These are phyloP conservation scores for Pichia sp. DNA, from an alignment of 1,139 yeast genomes.

Conservation along the genomic window DNA sequence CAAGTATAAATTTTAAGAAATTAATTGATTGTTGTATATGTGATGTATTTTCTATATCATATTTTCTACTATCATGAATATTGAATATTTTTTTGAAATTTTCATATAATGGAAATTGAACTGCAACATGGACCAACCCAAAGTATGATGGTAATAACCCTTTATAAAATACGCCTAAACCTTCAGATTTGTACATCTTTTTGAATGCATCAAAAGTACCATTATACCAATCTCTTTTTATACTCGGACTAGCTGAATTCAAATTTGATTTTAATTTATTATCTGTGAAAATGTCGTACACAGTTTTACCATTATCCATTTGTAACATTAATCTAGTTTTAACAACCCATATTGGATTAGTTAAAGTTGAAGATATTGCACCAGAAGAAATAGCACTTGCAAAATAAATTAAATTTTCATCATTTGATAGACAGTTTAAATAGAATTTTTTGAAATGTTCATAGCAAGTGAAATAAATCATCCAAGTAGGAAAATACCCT, in stretches of 20 bases:
- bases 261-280: no score
- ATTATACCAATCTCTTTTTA: slow-evolving; percentile 40
- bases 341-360: slow-evolving; percentile 97
- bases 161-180: slow-evolving; percentile 75
- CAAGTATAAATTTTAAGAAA: slow-evolving; percentile 49
- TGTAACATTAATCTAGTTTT: slow-evolving; percentile 92
- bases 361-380: slow-evolving; percentile 72
- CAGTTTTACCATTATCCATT: slow-evolving; percentile 43
- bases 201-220: slow-evolving; percentile 81
- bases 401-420: slow-evolving; percentile 57
- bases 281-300: slow-evolving; percentile 30
- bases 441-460: slow-evolving; percentile 62
- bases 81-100: slow-evolving; percentile 51
- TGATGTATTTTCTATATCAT: slow-evolving; percentile 15
- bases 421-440: slow-evolving; percentile 32
- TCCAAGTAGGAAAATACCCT: slow-evolving; percentile 98
- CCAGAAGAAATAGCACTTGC: slow-evolving; percentile 88
- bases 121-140: slow-evolving; percentile 90
- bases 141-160: slow-evolving; percentile 87
- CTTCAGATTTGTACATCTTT: slow-evolving; percentile 75
- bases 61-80: slow-evolving; percentile 23
- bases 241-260: not conserved
- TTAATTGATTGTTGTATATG: slow-evolving; percentile 16
- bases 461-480: slow-evolving; percentile 85
- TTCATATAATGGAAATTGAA: slow-evolving; percentile 96